phyloP scores from a whole-genome alignment of 1,284 basidiomycete species.

The Malassezia obtusa region DNA sequence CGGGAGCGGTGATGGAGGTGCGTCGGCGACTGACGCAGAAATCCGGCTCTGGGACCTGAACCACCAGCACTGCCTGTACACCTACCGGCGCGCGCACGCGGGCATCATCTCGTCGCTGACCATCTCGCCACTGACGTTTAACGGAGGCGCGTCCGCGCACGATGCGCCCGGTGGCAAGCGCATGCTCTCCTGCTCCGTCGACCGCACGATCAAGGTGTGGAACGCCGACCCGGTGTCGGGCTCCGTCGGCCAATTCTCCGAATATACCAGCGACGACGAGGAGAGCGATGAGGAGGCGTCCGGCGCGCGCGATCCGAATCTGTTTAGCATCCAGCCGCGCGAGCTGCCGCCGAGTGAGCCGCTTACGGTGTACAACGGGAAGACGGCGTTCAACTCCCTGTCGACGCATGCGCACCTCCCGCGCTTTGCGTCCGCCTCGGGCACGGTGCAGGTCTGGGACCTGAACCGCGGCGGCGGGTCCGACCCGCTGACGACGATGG shows the following conservation, averaged over 20 bases:
- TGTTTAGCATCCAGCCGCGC: constrained; percentile 32
- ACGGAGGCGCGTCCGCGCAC: constrained; percentile 25
- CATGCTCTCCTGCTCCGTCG: constrained; percentile 80
- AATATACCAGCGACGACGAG: constrained; percentile 26
- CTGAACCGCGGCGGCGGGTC: constrained; percentile 67
- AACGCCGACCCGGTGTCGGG: constrained; percentile 50
- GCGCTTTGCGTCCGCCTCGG: constrained; percentile 86
- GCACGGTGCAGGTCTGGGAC: constrained; percentile 92
- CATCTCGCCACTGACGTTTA: constrained; percentile 57
- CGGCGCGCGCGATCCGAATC: constrained; percentile 25
- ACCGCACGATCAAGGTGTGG: constrained; percentile 88
- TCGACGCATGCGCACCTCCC: constrained; percentile 81
- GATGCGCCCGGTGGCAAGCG: constrained; percentile 51
- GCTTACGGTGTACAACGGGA: constrained; percentile 36
- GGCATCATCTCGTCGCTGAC: constrained; percentile 72
- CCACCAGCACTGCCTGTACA: constrained; percentile 59
- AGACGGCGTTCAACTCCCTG: constrained; percentile 60
- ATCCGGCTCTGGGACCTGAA: constrained; percentile 81
- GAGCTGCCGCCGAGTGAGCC: constrained; percentile 32
- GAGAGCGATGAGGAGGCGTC: constrained; percentile 42
- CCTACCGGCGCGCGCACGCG: constrained; percentile 72
- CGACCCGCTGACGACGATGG: constrained; percentile 50
- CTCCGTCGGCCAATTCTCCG: constrained; percentile 43
- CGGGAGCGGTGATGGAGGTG: constrained; percentile 88
- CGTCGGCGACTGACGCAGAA: constrained; percentile 54